Percentiles rank a stretch among this genome's conserved stretches.
These are phyloP conservation scores for Penicillium aurantiogriseum DNA, from an alignment of 2,329 filamentous ascomycete genomes.

Conservation along the genomic window DNA sequence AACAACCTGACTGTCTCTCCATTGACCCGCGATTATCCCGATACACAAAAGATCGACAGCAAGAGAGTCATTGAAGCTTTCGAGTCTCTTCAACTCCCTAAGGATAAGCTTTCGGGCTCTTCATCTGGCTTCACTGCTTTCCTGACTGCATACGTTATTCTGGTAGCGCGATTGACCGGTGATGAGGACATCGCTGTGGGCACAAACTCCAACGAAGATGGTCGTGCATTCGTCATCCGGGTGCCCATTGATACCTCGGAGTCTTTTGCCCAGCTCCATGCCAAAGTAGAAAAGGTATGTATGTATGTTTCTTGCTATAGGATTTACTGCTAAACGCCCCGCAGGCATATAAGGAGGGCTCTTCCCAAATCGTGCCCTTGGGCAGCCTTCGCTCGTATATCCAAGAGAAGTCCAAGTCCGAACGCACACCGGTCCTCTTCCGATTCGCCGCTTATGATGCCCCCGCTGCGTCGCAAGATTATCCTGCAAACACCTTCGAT, in stretches of 20 bases:
- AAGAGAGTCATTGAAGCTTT: slow-evolving; percentile 45
- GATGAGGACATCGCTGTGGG: slow-evolving; percentile 51
- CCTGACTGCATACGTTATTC: slow-evolving; percentile 45
- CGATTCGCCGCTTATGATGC: slow-evolving; percentile 49
- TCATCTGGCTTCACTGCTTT: slow-evolving; percentile 42
- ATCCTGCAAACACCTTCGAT: slow-evolving; percentile 45
- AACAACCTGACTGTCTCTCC: slow-evolving; percentile 45
- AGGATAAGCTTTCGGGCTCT: slow-evolving; percentile 37
- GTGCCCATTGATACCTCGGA: slow-evolving; percentile 43
- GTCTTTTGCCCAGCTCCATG: slow-evolving; percentile 41
- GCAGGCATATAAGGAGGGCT: slow-evolving; percentile 42
- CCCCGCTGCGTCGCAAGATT: slow-evolving; percentile 42
- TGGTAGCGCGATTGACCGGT: slow-evolving; percentile 48
- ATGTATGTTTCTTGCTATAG: neutral
- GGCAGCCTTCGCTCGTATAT: slow-evolving; percentile 42
- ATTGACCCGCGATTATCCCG: slow-evolving; percentile 47
- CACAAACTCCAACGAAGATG: slow-evolving; percentile 44
- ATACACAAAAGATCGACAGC: slow-evolving; percentile 36
- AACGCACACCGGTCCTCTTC: slow-evolving; percentile 45
- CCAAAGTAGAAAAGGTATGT: slow-evolving; percentile 42
- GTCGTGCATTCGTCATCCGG: slow-evolving; percentile 47
- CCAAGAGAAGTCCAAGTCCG: slow-evolving; percentile 41
- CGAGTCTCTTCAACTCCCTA: slow-evolving; percentile 41
- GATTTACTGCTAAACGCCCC: slow-evolving; percentile 5
- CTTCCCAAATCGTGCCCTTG: slow-evolving; percentile 44